Evolutionary conservation across 1,139 yeast species (phyloP), one percentile per base, ranked within the genome.

Genomic region (Arxiozyma bovina): DNA sequence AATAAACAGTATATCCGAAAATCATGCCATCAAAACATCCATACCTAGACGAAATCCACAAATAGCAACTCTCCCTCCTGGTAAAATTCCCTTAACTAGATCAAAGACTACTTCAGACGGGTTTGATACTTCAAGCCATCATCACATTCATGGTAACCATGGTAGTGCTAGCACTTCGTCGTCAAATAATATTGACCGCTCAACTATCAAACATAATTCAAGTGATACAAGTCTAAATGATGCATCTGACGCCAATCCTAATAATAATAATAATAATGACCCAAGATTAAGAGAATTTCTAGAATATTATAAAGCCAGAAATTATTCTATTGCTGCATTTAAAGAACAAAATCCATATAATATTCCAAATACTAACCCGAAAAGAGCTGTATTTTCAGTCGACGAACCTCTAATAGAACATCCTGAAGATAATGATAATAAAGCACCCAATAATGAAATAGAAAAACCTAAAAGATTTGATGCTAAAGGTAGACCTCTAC

Each of bases 231-330:
- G 12, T 34, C 17, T 34, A 44, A 22, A 21, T 22, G 43, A 21
- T 1, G 7, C 8, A 15, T 15, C 43, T 21, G 53, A 45, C 27
- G 51, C 43, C 25, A 40, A 46, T n/a, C 42, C 27, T n/a, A 40
- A 38, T 18, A 42, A 23, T 21, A 41, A 42, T 25, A 55, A 52
- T 9, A 53, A 57, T 40, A 68, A 66, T 38, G 87, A 83, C 61
- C 83, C 85, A 1, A 74, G 80, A 58, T 65, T 85, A 44, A 79
- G 80, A 45, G 82, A 80, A 53, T 85, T 83, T 62, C 72, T 85
- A 55, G 73, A 74, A 51, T 78, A 77, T 61, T 81, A 78, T 62
- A 73, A 74, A 54, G 59, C 69, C 1, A 77, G 74, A 56, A 71
- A 72, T 1, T 56, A 54, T 48, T 52, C 64, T 4, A 57, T 68